Evolutionary conservation across 108 stramenopile genomes (phyloP).

Genomic region (Pseudonitzschia pungens): DNA sequence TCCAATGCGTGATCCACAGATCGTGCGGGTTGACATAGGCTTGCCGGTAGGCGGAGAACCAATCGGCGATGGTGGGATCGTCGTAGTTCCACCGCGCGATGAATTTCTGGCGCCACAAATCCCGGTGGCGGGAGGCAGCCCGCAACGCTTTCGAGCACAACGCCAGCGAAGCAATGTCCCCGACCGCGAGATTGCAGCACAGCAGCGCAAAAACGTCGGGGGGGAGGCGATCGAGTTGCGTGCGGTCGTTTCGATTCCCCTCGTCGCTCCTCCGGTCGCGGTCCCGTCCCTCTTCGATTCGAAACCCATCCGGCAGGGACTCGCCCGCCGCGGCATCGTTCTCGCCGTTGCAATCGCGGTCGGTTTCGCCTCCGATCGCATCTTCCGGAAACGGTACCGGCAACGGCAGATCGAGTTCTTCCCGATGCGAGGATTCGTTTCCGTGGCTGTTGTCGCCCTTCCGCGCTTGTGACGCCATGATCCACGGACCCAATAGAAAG

Average conservation of each 20-base stretch:
- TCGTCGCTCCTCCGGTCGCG: neutral
- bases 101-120: slow-evolving; percentile 57
- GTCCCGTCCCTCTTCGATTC: neutral
- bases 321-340: neutral
- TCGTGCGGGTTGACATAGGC: slow-evolving; percentile 63
- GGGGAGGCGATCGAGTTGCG: neutral
- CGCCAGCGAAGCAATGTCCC: slow-evolving; percentile 28
- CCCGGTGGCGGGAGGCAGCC: slow-evolving; percentile 17
- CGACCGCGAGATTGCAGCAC: slow-evolving; percentile 25
- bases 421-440: neutral
- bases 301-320: neutral
- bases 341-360: neutral
- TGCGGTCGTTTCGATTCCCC: neutral
- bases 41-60: slow-evolving; percentile 48
- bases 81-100: slow-evolving; percentile 46
- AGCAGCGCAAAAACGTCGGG: slow-evolving; percentile 7
- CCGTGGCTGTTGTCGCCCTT: neutral
- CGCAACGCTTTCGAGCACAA: slow-evolving; percentile 21
- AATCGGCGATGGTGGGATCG: slow-evolving; percentile 25
- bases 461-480: neutral
- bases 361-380: neutral
- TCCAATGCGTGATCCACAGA: slow-evolving; percentile 76
- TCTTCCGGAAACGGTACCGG: slow-evolving; percentile 3
- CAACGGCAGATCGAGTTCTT: neutral
- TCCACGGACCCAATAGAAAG: neutral